Conservation (phyloP, 2,329 filamentous ascomycete genomes). For the Ophiostoma populinum region DNA sequence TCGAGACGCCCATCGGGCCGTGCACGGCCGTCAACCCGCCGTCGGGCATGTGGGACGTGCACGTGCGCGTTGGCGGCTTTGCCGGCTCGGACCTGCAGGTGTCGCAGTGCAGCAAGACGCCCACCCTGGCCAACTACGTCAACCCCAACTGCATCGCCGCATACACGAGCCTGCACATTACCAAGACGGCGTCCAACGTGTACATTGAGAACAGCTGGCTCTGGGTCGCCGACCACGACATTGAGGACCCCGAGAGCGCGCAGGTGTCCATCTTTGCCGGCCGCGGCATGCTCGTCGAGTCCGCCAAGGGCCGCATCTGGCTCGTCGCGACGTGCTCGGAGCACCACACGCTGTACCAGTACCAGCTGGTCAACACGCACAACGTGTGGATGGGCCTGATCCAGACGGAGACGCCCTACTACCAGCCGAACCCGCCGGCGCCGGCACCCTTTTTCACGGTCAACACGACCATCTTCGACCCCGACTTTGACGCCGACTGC, state of each 20-base stretch:
- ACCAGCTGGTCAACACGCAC: constrained; percentile 38
- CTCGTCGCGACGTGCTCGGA: constrained; percentile 42
- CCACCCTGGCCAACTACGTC: constrained; percentile 15
- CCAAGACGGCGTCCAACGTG: constrained; percentile 17
- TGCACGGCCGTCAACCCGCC: constrained; percentile 16
- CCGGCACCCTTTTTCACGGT: constrained; percentile 29
- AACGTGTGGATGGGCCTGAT: constrained; percentile 43
- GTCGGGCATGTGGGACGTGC: constrained; percentile 54
- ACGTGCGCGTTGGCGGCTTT: constrained; percentile 57
- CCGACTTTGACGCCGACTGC: constrained; percentile 28
- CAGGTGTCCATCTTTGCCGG: constrained; percentile 18
- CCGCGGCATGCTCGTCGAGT: constrained; percentile 21
- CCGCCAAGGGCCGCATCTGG: constrained; percentile 28
- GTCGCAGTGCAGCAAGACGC: constrained; percentile 44
- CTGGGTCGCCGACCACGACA: constrained; percentile 32
- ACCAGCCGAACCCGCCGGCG: constrained; percentile 40
- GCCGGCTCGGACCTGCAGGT: constrained; percentile 51
- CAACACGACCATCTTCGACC: constrained; percentile 24
- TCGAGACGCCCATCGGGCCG: constrained; percentile 25
- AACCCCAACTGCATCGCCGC: constrained; percentile 20
- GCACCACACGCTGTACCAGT: constrained; percentile 45
- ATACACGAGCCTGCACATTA: constrained; percentile 26
- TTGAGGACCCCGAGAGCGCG: constrained; percentile 22
- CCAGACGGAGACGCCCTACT: constrained; percentile 52
- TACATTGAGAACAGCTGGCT: constrained; percentile 34